Evolutionary conservation across 139 green algal genomes (phyloP).

Genomic region (Chlorella sorokiniana): DNA sequence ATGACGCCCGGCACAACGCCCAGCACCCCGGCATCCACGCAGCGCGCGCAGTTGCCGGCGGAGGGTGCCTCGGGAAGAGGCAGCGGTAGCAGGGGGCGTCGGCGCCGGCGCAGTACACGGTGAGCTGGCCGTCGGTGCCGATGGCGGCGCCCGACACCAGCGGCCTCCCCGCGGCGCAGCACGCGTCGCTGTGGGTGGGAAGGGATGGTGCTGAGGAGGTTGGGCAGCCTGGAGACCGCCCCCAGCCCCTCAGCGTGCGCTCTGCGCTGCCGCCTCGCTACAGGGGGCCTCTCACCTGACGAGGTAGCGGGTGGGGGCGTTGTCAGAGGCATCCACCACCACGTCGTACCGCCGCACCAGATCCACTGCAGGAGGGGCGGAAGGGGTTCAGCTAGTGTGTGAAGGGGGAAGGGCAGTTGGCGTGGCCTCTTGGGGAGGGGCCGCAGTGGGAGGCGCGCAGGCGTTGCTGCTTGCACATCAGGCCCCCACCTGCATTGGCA

Average conservation of each 20-base stretch:
- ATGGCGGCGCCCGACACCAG: slow-evolving; percentile 93
- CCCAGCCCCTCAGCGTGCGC: not conserved
- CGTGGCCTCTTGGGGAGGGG: no score
- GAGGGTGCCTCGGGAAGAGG: slow-evolving; percentile 84
- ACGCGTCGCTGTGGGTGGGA: slow-evolving; percentile 72
- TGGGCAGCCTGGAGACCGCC: not conserved
- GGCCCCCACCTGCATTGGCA: slow-evolving; percentile 58
- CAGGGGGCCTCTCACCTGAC: slow-evolving; percentile 62
- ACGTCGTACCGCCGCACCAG: slow-evolving; percentile 85
- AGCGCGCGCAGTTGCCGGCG: slow-evolving; percentile 81
- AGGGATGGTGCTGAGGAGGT: not conserved
- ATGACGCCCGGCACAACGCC: slow-evolving; percentile 92
- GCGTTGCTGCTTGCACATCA: not conserved
- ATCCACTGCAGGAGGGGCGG: slow-evolving; percentile 29
- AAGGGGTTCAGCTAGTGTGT: not conserved
- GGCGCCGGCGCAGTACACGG: slow-evolving; percentile 80
- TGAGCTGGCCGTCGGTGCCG: slow-evolving; percentile 93
- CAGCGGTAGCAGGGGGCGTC: slow-evolving; percentile 87
- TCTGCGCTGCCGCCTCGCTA: not conserved
- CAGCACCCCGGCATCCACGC: slow-evolving; percentile 91
- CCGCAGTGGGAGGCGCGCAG: not conserved
- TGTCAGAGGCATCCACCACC: slow-evolving; percentile 94
- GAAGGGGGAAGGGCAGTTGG: not conserved
- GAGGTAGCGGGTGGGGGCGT: slow-evolving; percentile 92
- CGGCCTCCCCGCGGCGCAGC: slow-evolving; percentile 66